These are phyloP conservation scores for Solanum commersonii DNA, from an alignment of 257 asterid species.

Conservation along the genomic window DNA sequence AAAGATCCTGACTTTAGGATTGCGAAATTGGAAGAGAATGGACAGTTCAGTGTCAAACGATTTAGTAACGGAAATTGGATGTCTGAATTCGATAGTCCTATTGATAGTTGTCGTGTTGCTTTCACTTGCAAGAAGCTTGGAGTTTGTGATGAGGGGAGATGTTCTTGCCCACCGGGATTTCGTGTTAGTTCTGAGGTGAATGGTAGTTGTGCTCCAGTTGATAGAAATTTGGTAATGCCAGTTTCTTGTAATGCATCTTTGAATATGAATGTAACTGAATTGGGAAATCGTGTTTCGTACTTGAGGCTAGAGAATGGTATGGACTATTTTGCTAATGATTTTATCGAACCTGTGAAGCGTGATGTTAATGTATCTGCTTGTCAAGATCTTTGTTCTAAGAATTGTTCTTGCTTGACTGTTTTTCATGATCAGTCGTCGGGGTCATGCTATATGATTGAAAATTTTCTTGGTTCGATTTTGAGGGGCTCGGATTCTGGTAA, in stretches of 20 bases:
- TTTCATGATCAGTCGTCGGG: constrained; percentile 48
- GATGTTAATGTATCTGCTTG: constrained; percentile 38
- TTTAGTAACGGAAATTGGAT: neutral
- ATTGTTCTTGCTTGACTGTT: constrained; percentile 60
- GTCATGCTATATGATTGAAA: constrained; percentile 42
- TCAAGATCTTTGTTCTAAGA: constrained; percentile 42
- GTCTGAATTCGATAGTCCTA: neutral
- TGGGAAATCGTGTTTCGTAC: constrained; percentile 16
- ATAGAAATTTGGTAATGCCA: neutral
- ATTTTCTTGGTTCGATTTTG: constrained; percentile 50
- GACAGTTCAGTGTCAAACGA: neutral
- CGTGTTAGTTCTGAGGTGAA: neutral
- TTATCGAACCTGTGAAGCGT: constrained; percentile 23
- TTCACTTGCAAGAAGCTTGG: constrained; percentile 5
- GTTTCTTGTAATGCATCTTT: neutral
- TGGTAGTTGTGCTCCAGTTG: constrained; percentile 1
- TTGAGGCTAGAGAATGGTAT: constrained; percentile 33
- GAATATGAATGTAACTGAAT: neutral
- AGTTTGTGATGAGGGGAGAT: neutral
- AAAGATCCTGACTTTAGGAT: neutral
- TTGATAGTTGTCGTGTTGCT: neutral
- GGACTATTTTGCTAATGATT: constrained; percentile 61
- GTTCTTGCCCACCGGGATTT: constrained; percentile 7
- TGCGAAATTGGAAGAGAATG: neutral
- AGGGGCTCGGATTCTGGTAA: neutral